Base-by-base conservation (phyloP, 257 asterid genomes). In the Sherardia arvensis region DNA sequence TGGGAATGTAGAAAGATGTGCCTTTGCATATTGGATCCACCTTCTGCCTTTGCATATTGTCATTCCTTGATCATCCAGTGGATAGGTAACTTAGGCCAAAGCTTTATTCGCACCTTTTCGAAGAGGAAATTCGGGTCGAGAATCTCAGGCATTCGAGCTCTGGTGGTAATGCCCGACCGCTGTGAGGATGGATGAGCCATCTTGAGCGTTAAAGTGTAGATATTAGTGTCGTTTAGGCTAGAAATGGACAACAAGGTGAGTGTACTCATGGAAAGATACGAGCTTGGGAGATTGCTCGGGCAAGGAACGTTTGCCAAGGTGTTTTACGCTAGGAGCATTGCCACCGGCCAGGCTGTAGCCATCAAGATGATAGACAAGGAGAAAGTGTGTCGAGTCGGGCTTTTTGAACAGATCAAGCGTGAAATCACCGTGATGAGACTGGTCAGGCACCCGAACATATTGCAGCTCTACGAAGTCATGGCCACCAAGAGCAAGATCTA, bases 261-360 rank as follows among this genome's bases (percentile, higher is more conserved):
- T 65, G 49, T 87, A 32, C 56, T 90, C 76, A 79, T 90, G 97
- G 77, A 81, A 72, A 71, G 73, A 63, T 90, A 87, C 21, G 97
- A 90, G 61, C 25, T 87, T 21, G 97, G 97, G 26, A 83, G 92
- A 73, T 70, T 90, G 47, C 78, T 90, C 40, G 97, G 97, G 29
- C 87, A 83, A 79, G 97, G 97, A 6, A 75, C 95, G 8, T 90
- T 90, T 59, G 97, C 94, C 1, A 90, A 90, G 75, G 95, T 90
- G 17, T 85, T 72, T 64, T 76, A 74, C 54, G 95, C 76, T 1
- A 79, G 92, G 77, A 75, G 84, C 65, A 40, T 85, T 64, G 70
- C 32, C 22, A 85, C 91, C 0, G 90, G 90, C 45, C 85, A 85
- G 74, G 66, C 84, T 62, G 91, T 85, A 65, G 95, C 97, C 18